Conservation (phyloP, 768 basidiomycete species). For the Pholiota molesta region DNA sequence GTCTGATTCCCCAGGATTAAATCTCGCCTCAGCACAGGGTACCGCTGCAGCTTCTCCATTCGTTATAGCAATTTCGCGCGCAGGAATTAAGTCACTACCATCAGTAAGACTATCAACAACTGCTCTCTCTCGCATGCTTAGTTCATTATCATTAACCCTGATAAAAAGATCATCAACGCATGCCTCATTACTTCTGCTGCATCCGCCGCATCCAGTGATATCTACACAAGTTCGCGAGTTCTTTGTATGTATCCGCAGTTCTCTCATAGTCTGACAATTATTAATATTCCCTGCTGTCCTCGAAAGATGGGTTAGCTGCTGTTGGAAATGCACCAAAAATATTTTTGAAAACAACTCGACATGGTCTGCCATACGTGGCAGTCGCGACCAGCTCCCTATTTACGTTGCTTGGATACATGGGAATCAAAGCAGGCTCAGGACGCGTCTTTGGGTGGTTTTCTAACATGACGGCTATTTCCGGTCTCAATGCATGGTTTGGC, state of each 20-base stretch:
- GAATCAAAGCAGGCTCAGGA: constrained; percentile 63
- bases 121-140: background rate
- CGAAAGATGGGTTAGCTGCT: constrained; percentile 74
- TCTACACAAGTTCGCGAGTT: constrained; percentile 88
- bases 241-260: constrained; percentile 59
- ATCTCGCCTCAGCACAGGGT: constrained; percentile 51
- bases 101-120: constrained; percentile 50
- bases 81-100: constrained; percentile 88
- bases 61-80: constrained; percentile 84
- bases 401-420: constrained; percentile 82
- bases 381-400: constrained; percentile 73
- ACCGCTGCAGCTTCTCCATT: constrained; percentile 83
- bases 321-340: constrained; percentile 82
- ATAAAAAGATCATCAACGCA: constrained; percentile 71
- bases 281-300: background rate
- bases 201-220: constrained; percentile 88
- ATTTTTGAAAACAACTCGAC: constrained; percentile 68
- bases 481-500: constrained; percentile 83
- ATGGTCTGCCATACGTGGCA: constrained; percentile 77
- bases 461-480: constrained; percentile 70
- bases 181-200: constrained; percentile 87
- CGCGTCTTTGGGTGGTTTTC: constrained; percentile 81
- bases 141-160: constrained; percentile 10
- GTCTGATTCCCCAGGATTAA: constrained; percentile 60
- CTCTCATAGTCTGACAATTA: background rate